Percentiles rank a stretch among this genome's conserved stretches.
These are phyloP conservation scores for Exophiala sideris DNA, from an alignment of 2,329 filamentous ascomycete species.

Conservation along the genomic window DNA sequence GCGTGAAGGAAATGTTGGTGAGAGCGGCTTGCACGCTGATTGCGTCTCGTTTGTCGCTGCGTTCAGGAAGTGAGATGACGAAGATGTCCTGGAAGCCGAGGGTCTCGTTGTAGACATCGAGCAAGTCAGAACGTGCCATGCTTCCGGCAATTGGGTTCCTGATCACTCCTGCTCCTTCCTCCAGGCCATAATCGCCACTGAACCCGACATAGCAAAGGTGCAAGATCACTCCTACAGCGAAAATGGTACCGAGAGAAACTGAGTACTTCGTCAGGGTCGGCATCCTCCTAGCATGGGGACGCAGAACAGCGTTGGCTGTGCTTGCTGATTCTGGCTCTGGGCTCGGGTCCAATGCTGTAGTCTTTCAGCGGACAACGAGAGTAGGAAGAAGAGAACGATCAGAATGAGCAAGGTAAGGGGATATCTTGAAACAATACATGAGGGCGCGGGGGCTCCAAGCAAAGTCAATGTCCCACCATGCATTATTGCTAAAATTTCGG, in stretches of 20 bases:
- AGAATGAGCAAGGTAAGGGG: too few relatives aligned
- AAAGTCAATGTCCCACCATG: too few relatives aligned
- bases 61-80: conserved; percentile 45
- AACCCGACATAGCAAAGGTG: not conserved
- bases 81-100: conserved; percentile 38
- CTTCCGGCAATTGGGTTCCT: too few relatives aligned
- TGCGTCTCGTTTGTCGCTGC: conserved; percentile 50
- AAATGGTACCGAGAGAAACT: not conserved
- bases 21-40: conserved; percentile 42
- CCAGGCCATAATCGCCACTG: too few relatives aligned
- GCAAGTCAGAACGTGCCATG: too few relatives aligned
- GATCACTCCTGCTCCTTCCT: too few relatives aligned
- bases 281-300: not conserved
- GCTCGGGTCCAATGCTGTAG: too few relatives aligned
- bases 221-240: not conserved
- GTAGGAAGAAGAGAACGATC: too few relatives aligned
- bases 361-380: too few relatives aligned
- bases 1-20: conserved; percentile 29
- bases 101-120: conserved; percentile 3
- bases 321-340: not conserved
- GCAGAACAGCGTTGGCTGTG: not conserved
- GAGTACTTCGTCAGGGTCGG: not conserved
- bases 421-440: too few relatives aligned
- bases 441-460: too few relatives aligned
- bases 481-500: too few relatives aligned